A percentile compares a stretch with the other conserved stretches of the same genome.
These are phyloP conservation scores for Apophysomyces trapeziformis DNA, from an alignment of 371 early-diverging fungal genomes.

Conservation along the genomic window DNA sequence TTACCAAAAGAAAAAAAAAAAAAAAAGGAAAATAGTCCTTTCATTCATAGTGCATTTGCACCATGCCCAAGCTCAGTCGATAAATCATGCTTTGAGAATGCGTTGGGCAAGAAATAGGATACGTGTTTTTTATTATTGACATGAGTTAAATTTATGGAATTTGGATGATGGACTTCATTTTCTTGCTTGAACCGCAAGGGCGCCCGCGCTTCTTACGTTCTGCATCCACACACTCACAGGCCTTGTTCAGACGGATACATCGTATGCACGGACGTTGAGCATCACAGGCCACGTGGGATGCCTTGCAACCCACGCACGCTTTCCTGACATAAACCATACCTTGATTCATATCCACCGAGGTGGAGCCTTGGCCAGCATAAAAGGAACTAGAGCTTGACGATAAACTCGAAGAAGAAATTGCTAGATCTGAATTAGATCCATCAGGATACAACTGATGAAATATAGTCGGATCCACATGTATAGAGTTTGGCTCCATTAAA, in stretches of 20 bases:
- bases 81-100: no score
- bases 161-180: conserved; percentile 11
- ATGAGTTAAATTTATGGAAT: background rate
- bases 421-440: no score
- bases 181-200: conserved; percentile 50
- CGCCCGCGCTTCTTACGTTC: conserved; percentile 63
- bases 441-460: no score
- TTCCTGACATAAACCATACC: conserved; percentile 51
- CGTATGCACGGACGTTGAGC: conserved; percentile 61
- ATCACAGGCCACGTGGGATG: conserved; percentile 63
- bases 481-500: no score
- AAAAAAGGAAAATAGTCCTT: no score
- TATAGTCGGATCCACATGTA: no score
- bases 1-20: no score
- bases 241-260: conserved; percentile 57
- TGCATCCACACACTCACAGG: conserved; percentile 59
- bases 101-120: no score
- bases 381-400: conserved; percentile 16
- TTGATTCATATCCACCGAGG: background rate
- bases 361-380: conserved; percentile 2
- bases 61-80: no score
- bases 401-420: conserved; percentile 16
- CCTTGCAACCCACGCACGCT: conserved; percentile 62
- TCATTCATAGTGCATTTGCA: no score
- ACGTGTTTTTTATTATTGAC: no score